Conservation (phyloP, 202 grass and related monocot genomes). For the Zizania palustris region DNA sequence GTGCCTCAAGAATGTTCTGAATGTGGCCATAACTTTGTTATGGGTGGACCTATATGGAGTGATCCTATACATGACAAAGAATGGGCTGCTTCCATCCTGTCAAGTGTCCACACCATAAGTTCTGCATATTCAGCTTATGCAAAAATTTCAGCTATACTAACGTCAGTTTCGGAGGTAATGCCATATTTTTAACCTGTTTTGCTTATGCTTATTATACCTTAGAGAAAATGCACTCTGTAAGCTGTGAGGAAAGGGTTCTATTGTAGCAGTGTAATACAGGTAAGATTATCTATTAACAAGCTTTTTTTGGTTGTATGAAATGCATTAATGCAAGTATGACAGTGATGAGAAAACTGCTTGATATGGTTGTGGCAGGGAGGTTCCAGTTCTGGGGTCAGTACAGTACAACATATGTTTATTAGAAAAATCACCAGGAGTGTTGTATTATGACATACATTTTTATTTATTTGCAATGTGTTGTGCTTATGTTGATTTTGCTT, state of each 20-base stretch:
- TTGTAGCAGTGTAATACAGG: not conserved
- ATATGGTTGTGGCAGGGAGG: not conserved
- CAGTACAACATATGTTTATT: not conserved
- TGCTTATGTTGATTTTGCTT: not conserved
- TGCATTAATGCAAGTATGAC: not conserved
- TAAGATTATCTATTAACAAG: not conserved
- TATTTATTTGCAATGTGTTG: not conserved
- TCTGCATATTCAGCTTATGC: conserved; percentile 51
- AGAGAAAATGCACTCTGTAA: conserved; percentile 9
- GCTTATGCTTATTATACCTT: not conserved
- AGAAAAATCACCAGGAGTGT: not conserved
- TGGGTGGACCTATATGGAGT: conserved; percentile 73
- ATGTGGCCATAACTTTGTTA: conserved; percentile 62
- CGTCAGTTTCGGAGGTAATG: conserved; percentile 52
- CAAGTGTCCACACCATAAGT: conserved; percentile 40
- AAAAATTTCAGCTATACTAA: conserved; percentile 64
- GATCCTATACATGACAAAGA: conserved; percentile 65
- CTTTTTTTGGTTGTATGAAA: not conserved
- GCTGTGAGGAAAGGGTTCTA: not conserved
- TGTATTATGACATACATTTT: not conserved
- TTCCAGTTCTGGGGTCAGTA: not conserved
- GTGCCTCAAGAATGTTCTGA: conserved; percentile 60
- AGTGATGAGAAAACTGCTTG: not conserved
- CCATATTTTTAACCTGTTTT: not conserved
- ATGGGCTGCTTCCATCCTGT: conserved; percentile 55